Evolutionary conservation across 2,329 filamentous ascomycete genomes (phyloP).

Genomic region (Pezicula neosporulosa): DNA sequence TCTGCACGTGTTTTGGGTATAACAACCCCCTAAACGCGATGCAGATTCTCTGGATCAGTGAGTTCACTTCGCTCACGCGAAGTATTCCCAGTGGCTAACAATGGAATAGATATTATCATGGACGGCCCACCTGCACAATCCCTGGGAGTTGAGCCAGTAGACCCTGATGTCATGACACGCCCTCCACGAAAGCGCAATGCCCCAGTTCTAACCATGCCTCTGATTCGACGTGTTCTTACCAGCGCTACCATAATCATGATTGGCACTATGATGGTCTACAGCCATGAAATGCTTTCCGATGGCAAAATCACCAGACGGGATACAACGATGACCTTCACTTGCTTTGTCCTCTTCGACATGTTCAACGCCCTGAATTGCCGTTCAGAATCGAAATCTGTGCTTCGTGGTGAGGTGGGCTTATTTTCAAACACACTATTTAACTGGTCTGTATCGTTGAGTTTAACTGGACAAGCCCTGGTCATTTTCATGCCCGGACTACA

Average conservation of each 20-base stretch:
- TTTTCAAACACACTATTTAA: conserved; percentile 94
- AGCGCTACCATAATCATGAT: conserved; percentile 88
- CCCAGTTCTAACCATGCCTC: conserved; percentile 79
- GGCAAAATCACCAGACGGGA: conserved; percentile 85
- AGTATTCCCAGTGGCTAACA: conserved; percentile 7
- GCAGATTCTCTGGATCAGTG: conserved; percentile 99
- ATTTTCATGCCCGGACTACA: conserved; percentile 95
- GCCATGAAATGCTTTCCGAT: conserved; percentile 83
- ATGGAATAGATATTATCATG: conserved; percentile 86
- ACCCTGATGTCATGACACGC: conserved; percentile 88
- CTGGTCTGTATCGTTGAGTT: conserved; percentile 82
- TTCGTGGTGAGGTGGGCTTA: conserved; percentile 79
- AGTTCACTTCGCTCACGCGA: conserved; percentile 34
- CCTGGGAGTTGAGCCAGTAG: conserved; percentile 90
- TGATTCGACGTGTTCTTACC: conserved; percentile 82
- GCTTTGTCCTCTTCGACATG: conserved; percentile 99
- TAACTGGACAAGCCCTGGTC: conserved; percentile 83
- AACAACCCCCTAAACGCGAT: conserved; percentile 96
- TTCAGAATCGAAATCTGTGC: conserved; percentile 83
- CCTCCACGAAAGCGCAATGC: conserved; percentile 85
- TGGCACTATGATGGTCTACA: conserved; percentile 88
- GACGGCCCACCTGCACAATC: conserved; percentile 97
- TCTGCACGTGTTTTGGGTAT: conserved; percentile 90
- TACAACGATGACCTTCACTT: conserved; percentile 99
- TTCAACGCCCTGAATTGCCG: conserved; percentile 96